These are phyloP conservation scores for Paramyrothecium sp. DNA, from an alignment of 2,329 filamentous ascomycete genomes.

Conservation along the genomic window DNA sequence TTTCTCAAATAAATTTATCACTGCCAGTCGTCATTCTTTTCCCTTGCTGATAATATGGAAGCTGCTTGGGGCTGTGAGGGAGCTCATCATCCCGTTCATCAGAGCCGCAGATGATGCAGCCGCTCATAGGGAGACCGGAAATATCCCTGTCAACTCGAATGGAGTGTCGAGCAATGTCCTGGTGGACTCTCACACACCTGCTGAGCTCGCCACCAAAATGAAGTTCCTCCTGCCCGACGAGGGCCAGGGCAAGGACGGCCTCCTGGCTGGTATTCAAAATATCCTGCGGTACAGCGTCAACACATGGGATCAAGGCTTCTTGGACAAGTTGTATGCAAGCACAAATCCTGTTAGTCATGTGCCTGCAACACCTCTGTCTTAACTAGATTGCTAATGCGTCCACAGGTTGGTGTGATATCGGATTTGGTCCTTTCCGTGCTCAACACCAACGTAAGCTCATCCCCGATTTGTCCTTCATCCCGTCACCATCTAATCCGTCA, in stretches of 20 bases:
- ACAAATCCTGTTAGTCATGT: slow-evolving; percentile 68
- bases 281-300: slow-evolving; percentile 88
- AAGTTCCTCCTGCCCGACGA: slow-evolving; percentile 57
- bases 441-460: slow-evolving; percentile 75
- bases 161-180: slow-evolving; percentile 54
- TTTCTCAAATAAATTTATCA: slow-evolving; percentile 2
- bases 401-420: slow-evolving; percentile 67
- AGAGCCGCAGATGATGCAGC: slow-evolving; percentile 65
- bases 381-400: not conserved
- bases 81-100: slow-evolving; percentile 70
- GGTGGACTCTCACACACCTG: slow-evolving; percentile 60
- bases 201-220: slow-evolving; percentile 53
- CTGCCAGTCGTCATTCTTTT: not conserved
- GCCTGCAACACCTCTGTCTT: not conserved
- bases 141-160: slow-evolving; percentile 37
- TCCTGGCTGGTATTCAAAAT: slow-evolving; percentile 68
- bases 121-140: slow-evolving; percentile 48
- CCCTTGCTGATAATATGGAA: slow-evolving; percentile 31
- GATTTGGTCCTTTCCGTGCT: slow-evolving; percentile 82
- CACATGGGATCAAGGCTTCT: slow-evolving; percentile 96
- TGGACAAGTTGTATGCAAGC: slow-evolving; percentile 92
- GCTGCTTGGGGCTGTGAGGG: slow-evolving; percentile 67
- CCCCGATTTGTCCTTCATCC: not conserved
- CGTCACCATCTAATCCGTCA: slow-evolving; percentile 6
- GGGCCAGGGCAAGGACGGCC: slow-evolving; percentile 67